Evolutionary conservation across 345 rosid species (phyloP).

Genomic region (Syzygium jambos): DNA sequence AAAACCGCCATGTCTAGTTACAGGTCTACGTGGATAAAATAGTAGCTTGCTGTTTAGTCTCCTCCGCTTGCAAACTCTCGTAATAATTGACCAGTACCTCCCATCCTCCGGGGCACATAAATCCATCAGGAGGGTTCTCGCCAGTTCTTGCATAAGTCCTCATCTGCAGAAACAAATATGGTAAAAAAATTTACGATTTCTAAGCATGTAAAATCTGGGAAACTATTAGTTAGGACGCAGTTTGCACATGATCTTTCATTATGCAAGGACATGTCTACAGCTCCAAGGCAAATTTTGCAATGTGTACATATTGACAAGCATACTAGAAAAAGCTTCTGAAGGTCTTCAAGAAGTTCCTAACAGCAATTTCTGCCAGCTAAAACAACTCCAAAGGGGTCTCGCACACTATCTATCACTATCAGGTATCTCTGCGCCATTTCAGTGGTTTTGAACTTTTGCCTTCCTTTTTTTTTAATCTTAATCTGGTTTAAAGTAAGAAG

Average conservation of each 20-base stretch:
- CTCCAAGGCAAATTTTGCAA: neutral
- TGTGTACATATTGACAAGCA: neutral
- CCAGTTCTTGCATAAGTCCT: slow-evolving; percentile 72
- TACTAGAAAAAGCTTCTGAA: neutral
- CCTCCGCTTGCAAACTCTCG: slow-evolving; percentile 55
- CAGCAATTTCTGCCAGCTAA: neutral
- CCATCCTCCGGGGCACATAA: slow-evolving; percentile 97
- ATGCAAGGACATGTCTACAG: neutral
- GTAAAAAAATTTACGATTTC: neutral
- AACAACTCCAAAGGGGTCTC: neutral
- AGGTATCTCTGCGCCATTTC: neutral
- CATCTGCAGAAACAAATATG: slow-evolving; percentile 39
- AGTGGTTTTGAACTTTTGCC: neutral
- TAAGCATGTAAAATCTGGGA: neutral
- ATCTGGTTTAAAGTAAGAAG: neutral
- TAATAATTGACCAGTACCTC: slow-evolving; percentile 81
- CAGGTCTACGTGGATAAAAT: neutral
- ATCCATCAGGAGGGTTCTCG: slow-evolving; percentile 92
- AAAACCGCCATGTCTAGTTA: neutral
- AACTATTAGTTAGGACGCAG: neutral
- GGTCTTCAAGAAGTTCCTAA: neutral
- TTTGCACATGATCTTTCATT: neutral
- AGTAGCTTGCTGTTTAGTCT: slow-evolving; percentile 12
- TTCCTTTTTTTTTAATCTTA: neutral
- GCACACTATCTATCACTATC: neutral